Percentiles rank a stretch among this genome's conserved stretches.
Evolutionary conservation across 1,284 basidiomycete species (phyloP).

Genomic region (Calocybe gambosa): DNA sequence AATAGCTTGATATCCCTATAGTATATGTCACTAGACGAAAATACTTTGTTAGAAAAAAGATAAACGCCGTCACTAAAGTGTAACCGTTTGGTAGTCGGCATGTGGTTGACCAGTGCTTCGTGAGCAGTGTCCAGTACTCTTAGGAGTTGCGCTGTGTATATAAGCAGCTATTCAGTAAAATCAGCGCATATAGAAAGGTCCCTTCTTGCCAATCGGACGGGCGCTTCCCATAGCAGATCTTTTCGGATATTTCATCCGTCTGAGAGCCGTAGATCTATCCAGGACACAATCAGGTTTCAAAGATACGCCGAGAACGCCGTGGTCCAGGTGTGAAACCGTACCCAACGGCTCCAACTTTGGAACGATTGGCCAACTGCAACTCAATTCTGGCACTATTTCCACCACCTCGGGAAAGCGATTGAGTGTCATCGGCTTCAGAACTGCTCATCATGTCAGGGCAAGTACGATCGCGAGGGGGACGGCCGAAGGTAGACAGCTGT

Average conservation of each 20-base stretch:
- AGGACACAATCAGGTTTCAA: conserved; percentile 1
- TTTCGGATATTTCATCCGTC: conserved; percentile 28
- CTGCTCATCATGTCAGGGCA: conserved; percentile 7
- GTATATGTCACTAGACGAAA: conserved; percentile 66
- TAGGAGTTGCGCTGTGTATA: conserved; percentile 55
- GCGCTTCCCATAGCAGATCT: conserved; percentile 41
- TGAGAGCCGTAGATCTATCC: conserved; percentile 15
- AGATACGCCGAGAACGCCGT: background rate
- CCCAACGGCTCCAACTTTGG: conserved; percentile 19
- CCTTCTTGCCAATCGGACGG: conserved; percentile 43
- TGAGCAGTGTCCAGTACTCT: conserved; percentile 57
- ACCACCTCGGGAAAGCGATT: conserved; percentile 1
- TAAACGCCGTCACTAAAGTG: conserved; percentile 2
- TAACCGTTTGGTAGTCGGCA: conserved; percentile 67
- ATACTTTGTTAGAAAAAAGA: background rate
- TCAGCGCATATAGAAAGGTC: conserved; percentile 16
- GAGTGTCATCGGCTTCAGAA: conserved; percentile 10
- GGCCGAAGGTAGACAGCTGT: conserved; percentile 36
- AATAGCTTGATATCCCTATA: conserved; percentile 81
- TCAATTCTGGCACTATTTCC: conserved; percentile 22
- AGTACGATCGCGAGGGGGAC: conserved; percentile 12
- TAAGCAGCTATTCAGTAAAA: conserved; percentile 3
- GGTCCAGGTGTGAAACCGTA: conserved; percentile 8
- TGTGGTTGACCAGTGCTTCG: conserved; percentile 49
- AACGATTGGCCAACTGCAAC: conserved; percentile 26